phyloP scores from a whole-genome alignment of 2,329 filamentous ascomycete genomes.

The Trichoderma citrinoviride region DNA sequence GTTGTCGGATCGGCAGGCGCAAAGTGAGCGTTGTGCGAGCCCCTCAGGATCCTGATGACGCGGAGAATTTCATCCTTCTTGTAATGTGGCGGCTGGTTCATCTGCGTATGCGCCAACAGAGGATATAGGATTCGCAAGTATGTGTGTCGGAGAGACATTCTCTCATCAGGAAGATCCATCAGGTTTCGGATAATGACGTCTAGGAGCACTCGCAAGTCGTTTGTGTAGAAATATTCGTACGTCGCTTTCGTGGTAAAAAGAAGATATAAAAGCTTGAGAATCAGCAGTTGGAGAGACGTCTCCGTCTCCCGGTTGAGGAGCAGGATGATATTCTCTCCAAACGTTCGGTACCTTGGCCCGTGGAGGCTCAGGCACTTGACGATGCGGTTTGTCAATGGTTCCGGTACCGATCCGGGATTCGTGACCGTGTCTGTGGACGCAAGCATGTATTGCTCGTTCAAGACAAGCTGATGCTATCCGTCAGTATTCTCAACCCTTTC shows the following conservation, averaged over 20 bases:
- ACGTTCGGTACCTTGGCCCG: slow-evolving; percentile 82
- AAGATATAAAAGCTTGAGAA: slow-evolving; percentile 91
- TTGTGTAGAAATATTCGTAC: slow-evolving; percentile 98
- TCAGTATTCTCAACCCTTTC: slow-evolving; percentile 23
- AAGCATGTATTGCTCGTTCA: slow-evolving; percentile 99
- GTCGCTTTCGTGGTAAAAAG: slow-evolving; percentile 90
- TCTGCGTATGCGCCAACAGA: slow-evolving; percentile 84
- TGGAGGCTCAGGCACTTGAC: slow-evolving; percentile 85
- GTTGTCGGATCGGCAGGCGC: slow-evolving; percentile 80
- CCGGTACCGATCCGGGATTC: slow-evolving; percentile 38
- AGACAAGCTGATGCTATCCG: slow-evolving; percentile 62
- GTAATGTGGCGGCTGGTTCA: slow-evolving; percentile 83
- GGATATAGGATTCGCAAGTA: slow-evolving; percentile 92
- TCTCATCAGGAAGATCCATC: slow-evolving; percentile 89
- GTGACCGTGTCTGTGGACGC: slow-evolving; percentile 54
- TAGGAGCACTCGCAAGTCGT: slow-evolving; percentile 88
- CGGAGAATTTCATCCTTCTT: slow-evolving; percentile 81
- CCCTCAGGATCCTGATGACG: slow-evolving; percentile 67
- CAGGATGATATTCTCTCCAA: slow-evolving; percentile 95
- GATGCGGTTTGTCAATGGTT: slow-evolving; percentile 81
- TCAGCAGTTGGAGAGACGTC: slow-evolving; percentile 91
- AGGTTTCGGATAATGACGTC: slow-evolving; percentile 96
- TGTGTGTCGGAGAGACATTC: slow-evolving; percentile 75
- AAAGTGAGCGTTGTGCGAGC: slow-evolving; percentile 68
- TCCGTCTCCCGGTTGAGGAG: slow-evolving; percentile 93